These are phyloP conservation scores for Pugionium dolabratum DNA, from an alignment of 345 rosid species.

Conservation along the genomic window DNA sequence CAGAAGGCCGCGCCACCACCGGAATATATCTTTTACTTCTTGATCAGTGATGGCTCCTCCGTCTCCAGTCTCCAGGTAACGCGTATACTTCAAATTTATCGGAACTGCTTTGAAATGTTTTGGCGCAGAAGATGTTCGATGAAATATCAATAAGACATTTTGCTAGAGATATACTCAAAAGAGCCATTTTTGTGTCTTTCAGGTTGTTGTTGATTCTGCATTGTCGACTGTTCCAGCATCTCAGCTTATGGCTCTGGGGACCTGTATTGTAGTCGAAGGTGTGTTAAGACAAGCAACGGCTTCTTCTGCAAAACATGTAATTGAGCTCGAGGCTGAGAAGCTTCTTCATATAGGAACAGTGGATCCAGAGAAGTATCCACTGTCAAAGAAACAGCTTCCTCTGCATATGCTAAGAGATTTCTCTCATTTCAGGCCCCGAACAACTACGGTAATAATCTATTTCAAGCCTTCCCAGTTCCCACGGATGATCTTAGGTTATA, in stretches of 20 bases:
- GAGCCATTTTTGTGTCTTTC: neutral
- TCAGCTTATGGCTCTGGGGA: slow-evolving; percentile 57
- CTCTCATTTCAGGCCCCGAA: slow-evolving; percentile 82
- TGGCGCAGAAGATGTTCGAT: slow-evolving; percentile 7
- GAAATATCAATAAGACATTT: slow-evolving; percentile 10
- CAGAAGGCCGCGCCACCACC: slow-evolving; percentile 41
- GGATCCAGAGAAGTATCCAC: slow-evolving; percentile 57
- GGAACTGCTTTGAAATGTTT: too few relatives aligned
- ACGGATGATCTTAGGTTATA: neutral
- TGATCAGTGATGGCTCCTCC: slow-evolving; percentile 80
- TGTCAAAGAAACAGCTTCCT: slow-evolving; percentile 72
- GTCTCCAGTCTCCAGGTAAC: slow-evolving; percentile 58
- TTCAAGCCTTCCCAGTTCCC: neutral
- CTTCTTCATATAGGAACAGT: slow-evolving; percentile 78
- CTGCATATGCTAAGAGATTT: slow-evolving; percentile 61
- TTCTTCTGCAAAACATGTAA: slow-evolving; percentile 39
- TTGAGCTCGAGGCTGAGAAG: slow-evolving; percentile 40
- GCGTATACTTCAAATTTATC: too few relatives aligned
- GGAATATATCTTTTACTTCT: slow-evolving; percentile 41
- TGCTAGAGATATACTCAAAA: too few relatives aligned
- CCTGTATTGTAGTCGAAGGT: slow-evolving; percentile 77
- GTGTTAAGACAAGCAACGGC: slow-evolving; percentile 40
- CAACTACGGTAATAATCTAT: slow-evolving; percentile 60
- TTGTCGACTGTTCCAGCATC: slow-evolving; percentile 45
- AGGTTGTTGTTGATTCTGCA: slow-evolving; percentile 73